Evolutionary conservation across 2,329 filamentous ascomycete species (phyloP).

Genomic region (Sphaerulina populicola): DNA sequence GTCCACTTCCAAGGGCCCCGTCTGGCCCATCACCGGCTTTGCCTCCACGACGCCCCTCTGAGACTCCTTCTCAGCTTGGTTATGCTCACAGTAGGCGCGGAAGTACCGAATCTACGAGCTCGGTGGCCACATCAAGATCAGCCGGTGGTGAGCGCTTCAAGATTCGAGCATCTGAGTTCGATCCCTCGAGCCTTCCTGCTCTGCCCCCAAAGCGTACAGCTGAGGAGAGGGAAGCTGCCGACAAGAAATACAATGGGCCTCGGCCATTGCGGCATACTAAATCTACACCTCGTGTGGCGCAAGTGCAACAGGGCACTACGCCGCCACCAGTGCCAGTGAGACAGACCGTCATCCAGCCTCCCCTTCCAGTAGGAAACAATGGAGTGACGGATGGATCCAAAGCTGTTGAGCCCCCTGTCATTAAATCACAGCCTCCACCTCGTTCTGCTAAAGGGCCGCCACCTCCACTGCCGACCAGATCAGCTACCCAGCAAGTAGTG

Average conservation of each 20-base stretch:
- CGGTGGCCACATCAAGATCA: constrained; percentile 41
- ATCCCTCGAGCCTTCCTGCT: constrained; percentile 47
- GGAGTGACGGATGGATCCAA: not conserved
- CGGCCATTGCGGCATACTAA: constrained; percentile 21
- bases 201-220: constrained; percentile 45
- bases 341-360: constrained; percentile 12
- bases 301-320: constrained; percentile 23
- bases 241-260: constrained; percentile 19
- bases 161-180: constrained; percentile 46
- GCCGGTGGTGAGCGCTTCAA: constrained; percentile 20
- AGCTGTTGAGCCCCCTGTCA: not conserved
- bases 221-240: constrained; percentile 35
- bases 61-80: constrained; percentile 26
- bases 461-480: constrained; percentile 7
- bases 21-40: constrained; percentile 35
- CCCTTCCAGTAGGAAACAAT: constrained; percentile 3
- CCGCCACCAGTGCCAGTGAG: constrained; percentile 18
- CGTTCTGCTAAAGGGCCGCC: constrained; percentile 24
- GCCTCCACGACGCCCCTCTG: constrained; percentile 40
- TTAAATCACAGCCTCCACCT: constrained; percentile 11
- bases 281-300: constrained; percentile 19
- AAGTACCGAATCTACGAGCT: constrained; percentile 47
- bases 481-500: not conserved
- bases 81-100: constrained; percentile 31
- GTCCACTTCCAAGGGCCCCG: constrained; percentile 42